Percentiles rank a stretch among this genome's conserved stretches.
Conservation (phyloP, 2,329 filamentous ascomycete genomes). For the Gaeumannomyces tritici region DNA sequence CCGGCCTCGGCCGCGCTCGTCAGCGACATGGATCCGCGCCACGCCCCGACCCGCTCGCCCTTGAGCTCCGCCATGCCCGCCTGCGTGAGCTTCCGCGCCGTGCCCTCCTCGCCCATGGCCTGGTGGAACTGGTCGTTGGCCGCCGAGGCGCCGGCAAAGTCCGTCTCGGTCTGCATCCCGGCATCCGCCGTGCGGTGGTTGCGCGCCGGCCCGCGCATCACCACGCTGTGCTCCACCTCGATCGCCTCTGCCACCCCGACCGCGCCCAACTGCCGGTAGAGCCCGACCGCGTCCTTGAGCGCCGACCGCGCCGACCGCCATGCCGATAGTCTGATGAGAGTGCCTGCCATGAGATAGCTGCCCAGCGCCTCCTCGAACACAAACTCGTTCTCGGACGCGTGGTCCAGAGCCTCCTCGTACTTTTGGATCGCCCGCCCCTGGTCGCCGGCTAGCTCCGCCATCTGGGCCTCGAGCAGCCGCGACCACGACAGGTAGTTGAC, state of each 20-base stretch:
- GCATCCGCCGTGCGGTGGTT: slow-evolving; percentile 51
- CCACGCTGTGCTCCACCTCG: slow-evolving; percentile 55
- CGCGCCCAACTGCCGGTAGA: slow-evolving; percentile 62
- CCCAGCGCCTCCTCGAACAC: slow-evolving; percentile 63
- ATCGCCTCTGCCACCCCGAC: slow-evolving; percentile 59
- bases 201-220: slow-evolving; percentile 53
- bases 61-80: slow-evolving; percentile 37
- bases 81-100: slow-evolving; percentile 31
- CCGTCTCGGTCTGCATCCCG: slow-evolving; percentile 52
- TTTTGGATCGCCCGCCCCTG: slow-evolving; percentile 48
- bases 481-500: slow-evolving; percentile 67
- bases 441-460: slow-evolving; percentile 51
- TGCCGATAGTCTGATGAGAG: slow-evolving; percentile 55
- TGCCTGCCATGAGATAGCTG: slow-evolving; percentile 65
- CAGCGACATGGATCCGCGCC: slow-evolving; percentile 52
- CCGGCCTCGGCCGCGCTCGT: slow-evolving; percentile 23
- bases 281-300: slow-evolving; percentile 55
- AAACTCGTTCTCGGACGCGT: slow-evolving; percentile 58
- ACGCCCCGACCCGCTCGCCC: slow-evolving; percentile 52
- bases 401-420: slow-evolving; percentile 65
- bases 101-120: slow-evolving; percentile 29
- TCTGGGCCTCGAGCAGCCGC: slow-evolving; percentile 56
- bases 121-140: slow-evolving; percentile 9
- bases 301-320: slow-evolving; percentile 60
- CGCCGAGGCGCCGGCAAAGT: slow-evolving; percentile 49